Conservation (phyloP, 805 yeast genomes). For the Starmerella vitae region DNA sequence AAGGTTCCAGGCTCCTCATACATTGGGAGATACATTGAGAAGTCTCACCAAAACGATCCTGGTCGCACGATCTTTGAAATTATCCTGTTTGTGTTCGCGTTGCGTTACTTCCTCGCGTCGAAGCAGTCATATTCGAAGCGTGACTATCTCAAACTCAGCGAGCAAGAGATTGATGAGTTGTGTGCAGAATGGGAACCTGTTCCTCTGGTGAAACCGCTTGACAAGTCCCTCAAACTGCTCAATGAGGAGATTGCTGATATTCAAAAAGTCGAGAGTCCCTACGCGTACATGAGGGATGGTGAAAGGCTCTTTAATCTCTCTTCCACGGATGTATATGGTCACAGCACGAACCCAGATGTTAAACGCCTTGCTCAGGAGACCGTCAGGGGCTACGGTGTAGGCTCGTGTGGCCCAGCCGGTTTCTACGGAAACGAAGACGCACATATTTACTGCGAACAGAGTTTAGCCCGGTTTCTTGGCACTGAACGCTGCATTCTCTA, state of each 20-base stretch:
- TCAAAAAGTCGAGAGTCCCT: conserved; percentile 8
- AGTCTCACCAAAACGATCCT: conserved; percentile 90
- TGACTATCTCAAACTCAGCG: conserved; percentile 41
- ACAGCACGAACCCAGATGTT: conserved; percentile 39
- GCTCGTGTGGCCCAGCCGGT: conserved; percentile 97
- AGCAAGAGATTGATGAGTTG: conserved; percentile 61
- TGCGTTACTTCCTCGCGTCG: conserved; percentile 67
- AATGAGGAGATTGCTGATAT: conserved; percentile 50
- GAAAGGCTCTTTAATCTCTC: conserved; percentile 48
- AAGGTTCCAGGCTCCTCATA: conserved; percentile 32
- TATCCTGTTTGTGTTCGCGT: conserved; percentile 62
- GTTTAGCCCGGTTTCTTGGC: conserved; percentile 59
- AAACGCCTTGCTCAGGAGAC: conserved; percentile 41
- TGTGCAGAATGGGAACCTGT: conserved; percentile 89
- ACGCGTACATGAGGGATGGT: not conserved
- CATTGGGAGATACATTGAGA: conserved; percentile 49
- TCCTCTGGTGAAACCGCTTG: conserved; percentile 50
- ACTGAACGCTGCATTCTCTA: conserved; percentile 70
- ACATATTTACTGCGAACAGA: conserved; percentile 66
- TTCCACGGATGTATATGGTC: conserved; percentile 55
- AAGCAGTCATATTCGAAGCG: conserved; percentile 64
- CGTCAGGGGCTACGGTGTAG: conserved; percentile 71
- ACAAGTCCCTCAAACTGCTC: conserved; percentile 35
- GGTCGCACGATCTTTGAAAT: conserved; percentile 74
- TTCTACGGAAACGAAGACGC: conserved; percentile 93